These are phyloP conservation scores for Bolboschoenus planiculmis DNA, from an alignment of 176 grass and related monocot species.

Conservation along the genomic window DNA sequence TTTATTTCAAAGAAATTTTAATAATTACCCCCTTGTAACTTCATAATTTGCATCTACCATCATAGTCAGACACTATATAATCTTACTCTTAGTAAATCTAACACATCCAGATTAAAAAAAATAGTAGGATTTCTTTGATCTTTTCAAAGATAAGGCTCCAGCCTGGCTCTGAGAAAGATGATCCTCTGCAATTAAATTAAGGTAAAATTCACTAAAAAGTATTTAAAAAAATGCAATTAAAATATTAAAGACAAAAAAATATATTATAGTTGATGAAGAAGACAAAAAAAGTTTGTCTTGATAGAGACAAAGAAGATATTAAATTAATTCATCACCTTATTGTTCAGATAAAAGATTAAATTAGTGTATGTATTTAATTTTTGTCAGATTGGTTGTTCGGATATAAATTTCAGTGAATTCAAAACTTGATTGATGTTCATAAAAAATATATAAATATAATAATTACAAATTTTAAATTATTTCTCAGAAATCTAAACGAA, in stretches of 20 bases:
- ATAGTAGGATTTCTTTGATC: background rate
- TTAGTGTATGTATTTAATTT: too few species aligned
- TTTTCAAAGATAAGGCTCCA: background rate
- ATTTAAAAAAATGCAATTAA: background rate
- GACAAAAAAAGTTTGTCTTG: background rate
- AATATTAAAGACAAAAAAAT: background rate
- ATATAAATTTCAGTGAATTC: too few species aligned
- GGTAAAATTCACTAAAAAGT: background rate
- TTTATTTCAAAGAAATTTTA: too few species aligned
- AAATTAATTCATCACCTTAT: too few species aligned
- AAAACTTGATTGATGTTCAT: too few species aligned
- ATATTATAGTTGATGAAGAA: background rate
- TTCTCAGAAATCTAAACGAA: too few species aligned
- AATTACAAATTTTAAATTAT: too few species aligned
- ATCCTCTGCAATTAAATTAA: background rate
- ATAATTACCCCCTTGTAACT: too few species aligned
- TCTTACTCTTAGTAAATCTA: background rate
- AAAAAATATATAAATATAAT: too few species aligned
- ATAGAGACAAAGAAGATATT: background rate
- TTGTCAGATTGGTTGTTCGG: too few species aligned
- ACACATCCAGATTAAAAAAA: background rate
- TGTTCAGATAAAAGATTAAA: too few species aligned
- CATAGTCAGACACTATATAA: background rate
- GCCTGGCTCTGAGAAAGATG: background rate
- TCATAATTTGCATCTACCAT: too few species aligned